phyloP scores from a whole-genome alignment of 306 rosid genomes.

The Amphicarpaea edgeworthii region DNA sequence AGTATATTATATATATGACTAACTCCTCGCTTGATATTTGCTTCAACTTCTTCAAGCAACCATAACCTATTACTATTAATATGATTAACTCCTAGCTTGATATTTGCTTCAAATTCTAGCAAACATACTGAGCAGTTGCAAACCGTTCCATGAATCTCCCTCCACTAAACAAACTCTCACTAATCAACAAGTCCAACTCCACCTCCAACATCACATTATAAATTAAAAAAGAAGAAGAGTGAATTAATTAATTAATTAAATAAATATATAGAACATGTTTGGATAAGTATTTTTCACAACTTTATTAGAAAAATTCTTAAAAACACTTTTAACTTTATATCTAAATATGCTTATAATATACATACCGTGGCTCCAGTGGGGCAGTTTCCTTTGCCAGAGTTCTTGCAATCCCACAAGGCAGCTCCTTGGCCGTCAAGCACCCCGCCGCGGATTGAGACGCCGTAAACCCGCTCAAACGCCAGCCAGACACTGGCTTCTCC shows the following conservation, averaged over 20 bases:
- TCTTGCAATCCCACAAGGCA: slow-evolving; percentile 62
- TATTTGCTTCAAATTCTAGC: slow-evolving; percentile 20
- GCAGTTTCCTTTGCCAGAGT: slow-evolving; percentile 46
- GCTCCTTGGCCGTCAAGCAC: slow-evolving; percentile 62
- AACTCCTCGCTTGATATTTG: slow-evolving; percentile 14
- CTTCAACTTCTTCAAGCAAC: not conserved
- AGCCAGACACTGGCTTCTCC: slow-evolving; percentile 50
- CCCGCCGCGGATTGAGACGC: slow-evolving; percentile 61
- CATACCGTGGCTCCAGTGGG: slow-evolving; percentile 61
- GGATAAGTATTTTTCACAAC: no score
- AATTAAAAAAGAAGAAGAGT: no score
- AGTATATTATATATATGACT: not conserved
- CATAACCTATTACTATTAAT: not conserved
- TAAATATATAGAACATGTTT: no score
- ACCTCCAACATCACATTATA: not conserved
- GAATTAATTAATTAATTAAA: not conserved
- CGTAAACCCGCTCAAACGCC: slow-evolving; percentile 43
- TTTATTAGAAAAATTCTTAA: no score
- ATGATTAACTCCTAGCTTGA: not conserved
- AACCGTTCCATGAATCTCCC: slow-evolving; percentile 36
- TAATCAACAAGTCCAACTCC: not conserved
- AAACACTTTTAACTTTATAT: no score
- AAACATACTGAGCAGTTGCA: slow-evolving; percentile 29
- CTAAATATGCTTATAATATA: no score
- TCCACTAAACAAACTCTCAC: slow-evolving; percentile 3